Evolutionary conservation across 1,284 basidiomycete species (phyloP), one percentile per base, ranked within the genome.

Genomic region (Pulveroboletus sp.): DNA sequence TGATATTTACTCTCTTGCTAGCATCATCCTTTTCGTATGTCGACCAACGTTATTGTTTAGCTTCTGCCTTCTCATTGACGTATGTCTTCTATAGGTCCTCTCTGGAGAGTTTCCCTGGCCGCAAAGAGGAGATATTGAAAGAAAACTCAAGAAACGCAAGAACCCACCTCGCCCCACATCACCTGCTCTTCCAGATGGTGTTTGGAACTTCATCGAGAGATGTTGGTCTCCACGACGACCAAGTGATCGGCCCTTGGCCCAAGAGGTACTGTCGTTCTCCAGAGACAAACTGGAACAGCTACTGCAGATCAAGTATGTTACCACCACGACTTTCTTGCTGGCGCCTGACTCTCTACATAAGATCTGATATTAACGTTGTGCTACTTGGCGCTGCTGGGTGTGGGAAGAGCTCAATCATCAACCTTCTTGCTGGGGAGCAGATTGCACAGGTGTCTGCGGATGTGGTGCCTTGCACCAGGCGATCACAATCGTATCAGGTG

Each of bases 341-440:
- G 24, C 1, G 2, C 3, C 43, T 58, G 26, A 58, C 46, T 17
- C 6, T 25, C 4, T 47, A 59, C 31, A 35, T 26, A 20, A 5
- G 7, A 3, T 42, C 56, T 12, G 50, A 44, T 9, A 55, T 59
- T 35, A 62, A 62, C 1, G 52, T 62, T 18, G 49, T 55, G 5
- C 17, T 63, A n/a, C 58, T 63, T 17, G 62, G 62, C 26, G 22
- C 39, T 17, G 12, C 29, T 6, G 62, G 62, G 1, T 57, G 50
- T 14, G 62, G 62, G 14, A 63, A 61, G 59, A 63, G 62, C 22
- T 64, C 59, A 0, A 49, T 63, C 22, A 45, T 63, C 43, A 63
- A 63, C 36, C 44, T 61, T 33, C 52, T 61, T n/a, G 43, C 59
- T 22, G 55, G 31, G 12, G 12, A 36, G 7, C 15, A 9, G 12